Evolutionary conservation across 2,329 filamentous ascomycete genomes (phyloP).

Genomic region (Podosphaera aphanis): DNA sequence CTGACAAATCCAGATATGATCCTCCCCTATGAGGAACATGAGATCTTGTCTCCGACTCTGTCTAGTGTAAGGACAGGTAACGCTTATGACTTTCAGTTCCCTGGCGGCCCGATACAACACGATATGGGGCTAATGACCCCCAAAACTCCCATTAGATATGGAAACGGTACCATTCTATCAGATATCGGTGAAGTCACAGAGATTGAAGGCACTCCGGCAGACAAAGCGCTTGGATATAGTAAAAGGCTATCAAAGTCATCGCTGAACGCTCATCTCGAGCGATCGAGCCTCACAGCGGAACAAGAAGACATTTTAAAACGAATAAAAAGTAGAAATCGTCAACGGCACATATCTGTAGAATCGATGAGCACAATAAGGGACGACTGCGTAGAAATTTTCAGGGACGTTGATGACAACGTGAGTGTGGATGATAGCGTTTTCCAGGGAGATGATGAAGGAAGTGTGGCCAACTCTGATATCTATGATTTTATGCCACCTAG

Average conservation of each 20-base stretch:
- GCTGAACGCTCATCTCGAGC: conserved; percentile 12
- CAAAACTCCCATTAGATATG: conserved; percentile 42
- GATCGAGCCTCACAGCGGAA: conserved; percentile 23
- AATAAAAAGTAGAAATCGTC: conserved; percentile 21
- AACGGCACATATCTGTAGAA: conserved; percentile 31
- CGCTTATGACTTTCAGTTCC: conserved; percentile 13
- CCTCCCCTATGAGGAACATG: conserved; percentile 46
- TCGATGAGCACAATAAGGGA: conserved; percentile 34
- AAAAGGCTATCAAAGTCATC: conserved; percentile 13
- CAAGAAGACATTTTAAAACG: conserved; percentile 23
- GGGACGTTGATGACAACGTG: conserved; percentile 35
- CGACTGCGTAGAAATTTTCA: conserved; percentile 25
- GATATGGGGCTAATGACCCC: conserved; percentile 24
- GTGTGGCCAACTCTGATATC: conserved; percentile 22
- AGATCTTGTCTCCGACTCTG: conserved; percentile 24
- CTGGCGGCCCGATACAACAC: conserved; percentile 18
- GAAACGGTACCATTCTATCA: conserved; percentile 44
- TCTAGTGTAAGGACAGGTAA: conserved; percentile 16
- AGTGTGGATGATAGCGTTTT: conserved; percentile 43
- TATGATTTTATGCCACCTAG: conserved; percentile 14
- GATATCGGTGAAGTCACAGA: conserved; percentile 37
- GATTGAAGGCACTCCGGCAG: conserved; percentile 25
- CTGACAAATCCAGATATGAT: conserved; percentile 92
- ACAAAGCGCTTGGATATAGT: conserved; percentile 5
- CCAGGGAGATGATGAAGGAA: conserved; percentile 44